A percentile compares a stretch with the other conserved stretches of the same genome.
Evolutionary conservation across 352 stramenopile genomes (phyloP).

Genomic region (Globisporangium viniferum): DNA sequence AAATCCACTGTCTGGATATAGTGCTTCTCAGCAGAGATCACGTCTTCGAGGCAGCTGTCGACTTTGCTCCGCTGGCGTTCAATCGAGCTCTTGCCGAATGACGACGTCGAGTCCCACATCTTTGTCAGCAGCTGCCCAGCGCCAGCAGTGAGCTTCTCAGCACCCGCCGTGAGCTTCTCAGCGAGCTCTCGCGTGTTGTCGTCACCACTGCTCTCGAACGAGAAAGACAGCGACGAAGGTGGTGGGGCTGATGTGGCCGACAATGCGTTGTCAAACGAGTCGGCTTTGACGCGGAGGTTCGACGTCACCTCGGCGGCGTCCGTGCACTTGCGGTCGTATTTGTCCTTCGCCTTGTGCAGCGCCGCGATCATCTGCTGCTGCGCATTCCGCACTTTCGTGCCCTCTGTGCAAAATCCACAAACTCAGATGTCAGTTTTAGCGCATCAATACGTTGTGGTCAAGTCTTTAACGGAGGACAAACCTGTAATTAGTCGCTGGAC

Average conservation of each 20-base stretch:
- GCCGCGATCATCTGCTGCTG: slow-evolving; percentile 59
- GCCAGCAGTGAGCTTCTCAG: slow-evolving; percentile 54
- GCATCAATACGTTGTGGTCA: no score
- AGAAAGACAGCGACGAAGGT: slow-evolving; percentile 8
- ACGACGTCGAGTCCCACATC: slow-evolving; percentile 77
- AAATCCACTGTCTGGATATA: slow-evolving; percentile 69
- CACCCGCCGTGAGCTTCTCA: slow-evolving; percentile 55
- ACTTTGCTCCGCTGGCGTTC: slow-evolving; percentile 67
- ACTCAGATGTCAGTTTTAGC: no score
- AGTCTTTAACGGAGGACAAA: slow-evolving; percentile 16
- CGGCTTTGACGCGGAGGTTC: slow-evolving; percentile 27
- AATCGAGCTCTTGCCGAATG: slow-evolving; percentile 58
- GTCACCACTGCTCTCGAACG: slow-evolving; percentile 9
- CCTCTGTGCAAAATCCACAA: slow-evolving; percentile 28
- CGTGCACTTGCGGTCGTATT: slow-evolving; percentile 72
- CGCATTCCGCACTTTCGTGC: slow-evolving; percentile 60
- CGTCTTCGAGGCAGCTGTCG: slow-evolving; percentile 57
- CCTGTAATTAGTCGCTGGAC: slow-evolving; percentile 71
- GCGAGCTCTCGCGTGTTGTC: slow-evolving; percentile 48
- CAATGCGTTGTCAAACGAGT: slow-evolving; percentile 14
- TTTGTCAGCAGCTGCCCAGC: slow-evolving; percentile 72
- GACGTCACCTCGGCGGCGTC: slow-evolving; percentile 58
- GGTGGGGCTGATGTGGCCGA: slow-evolving; percentile 5
- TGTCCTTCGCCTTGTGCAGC: slow-evolving; percentile 69
- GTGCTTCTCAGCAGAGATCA: slow-evolving; percentile 62